Evolutionary conservation across 768 basidiomycete genomes (phyloP), one percentile per base, ranked within the genome.

Genomic region (Suillus occidentalis): DNA sequence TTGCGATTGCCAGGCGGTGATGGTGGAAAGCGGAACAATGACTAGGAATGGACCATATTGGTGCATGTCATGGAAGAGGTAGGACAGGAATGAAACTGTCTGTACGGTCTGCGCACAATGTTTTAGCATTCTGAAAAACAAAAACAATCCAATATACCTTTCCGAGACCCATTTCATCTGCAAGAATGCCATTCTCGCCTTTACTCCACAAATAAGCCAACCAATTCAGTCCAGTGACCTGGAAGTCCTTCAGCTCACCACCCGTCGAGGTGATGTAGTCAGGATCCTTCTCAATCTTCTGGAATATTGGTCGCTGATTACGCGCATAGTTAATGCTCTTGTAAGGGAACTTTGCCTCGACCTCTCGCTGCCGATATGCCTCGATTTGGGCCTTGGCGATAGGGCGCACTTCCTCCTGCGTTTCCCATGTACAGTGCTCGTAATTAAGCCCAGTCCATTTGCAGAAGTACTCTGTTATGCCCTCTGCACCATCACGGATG

Each of bases 131-230:
- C 68, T 53, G 28, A 68, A 64, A n/a, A 55, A 55, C 42, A 6
- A 0, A 42, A 57, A 65, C 20, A 63, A 36, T 12, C n/a, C 28
- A 39, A 34, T 34, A 22, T 67, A 91, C 85, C 87, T 99, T 99
- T 62, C 97, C 97, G 31, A 99, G 90, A 75, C 97, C 97, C 97
- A 99, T 99, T 84, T 99, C 97, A 72, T 99, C 97, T 1, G 97
- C 97, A 42, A 99, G 80, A 65, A 99, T 97, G 22, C 97, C 97
- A 73, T 99, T 99, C 71, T 97, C 91, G 10, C 93, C 93, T 70
- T 94, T 88, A 68, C 86, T 89, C 97, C 97, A 99, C 18, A 96
- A 81, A 77, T 97, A 99, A 5, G 94, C 91, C n/a, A 99, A 84
- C 97, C 97, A 99, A 74, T 99, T 99, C 67, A 99, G 83, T 28